Percentiles rank a stretch among this genome's conserved stretches.
Evolutionary conservation across 805 yeast species (phyloP).

Genomic region (Candida qinlingensis): DNA sequence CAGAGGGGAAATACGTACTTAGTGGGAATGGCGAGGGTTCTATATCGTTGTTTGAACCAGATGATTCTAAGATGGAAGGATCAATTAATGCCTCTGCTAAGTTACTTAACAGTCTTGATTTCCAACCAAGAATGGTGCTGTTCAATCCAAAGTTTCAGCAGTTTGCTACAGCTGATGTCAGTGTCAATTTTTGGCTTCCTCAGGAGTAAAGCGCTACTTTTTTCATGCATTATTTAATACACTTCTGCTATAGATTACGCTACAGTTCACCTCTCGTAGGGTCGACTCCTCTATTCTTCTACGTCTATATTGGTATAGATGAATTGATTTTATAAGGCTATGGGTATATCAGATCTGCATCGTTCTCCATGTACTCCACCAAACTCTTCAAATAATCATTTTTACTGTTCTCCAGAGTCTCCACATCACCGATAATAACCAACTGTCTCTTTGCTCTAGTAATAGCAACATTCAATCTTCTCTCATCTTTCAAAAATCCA

Average conservation of each 20-base stretch:
- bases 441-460: constrained; percentile 85
- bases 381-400: constrained; percentile 3
- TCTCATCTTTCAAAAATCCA: constrained; percentile 75
- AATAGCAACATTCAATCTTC: constrained; percentile 89
- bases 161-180: constrained; percentile 20
- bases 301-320: neutral
- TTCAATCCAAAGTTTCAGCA: constrained; percentile 35
- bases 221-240: neutral
- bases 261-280: neutral
- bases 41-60: constrained; percentile 48
- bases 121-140: constrained; percentile 33
- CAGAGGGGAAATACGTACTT: constrained; percentile 59
- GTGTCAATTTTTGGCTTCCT: constrained; percentile 22
- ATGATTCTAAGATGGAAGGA: constrained; percentile 22
- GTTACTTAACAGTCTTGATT: constrained; percentile 22
- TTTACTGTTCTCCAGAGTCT: constrained; percentile 37
- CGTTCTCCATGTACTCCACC: constrained; percentile 8
- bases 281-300: neutral
- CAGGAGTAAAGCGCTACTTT: neutral
- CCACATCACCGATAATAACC: constrained; percentile 84
- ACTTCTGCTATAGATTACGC: too few relatives aligned
- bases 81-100: constrained; percentile 19
- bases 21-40: constrained; percentile 56
- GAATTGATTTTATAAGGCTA: neutral
- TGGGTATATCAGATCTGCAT: constrained; percentile 9